These are phyloP conservation scores for Rhizopus microsporus DNA, from an alignment of 371 early-diverging fungal genomes.

Conservation along the genomic window DNA sequence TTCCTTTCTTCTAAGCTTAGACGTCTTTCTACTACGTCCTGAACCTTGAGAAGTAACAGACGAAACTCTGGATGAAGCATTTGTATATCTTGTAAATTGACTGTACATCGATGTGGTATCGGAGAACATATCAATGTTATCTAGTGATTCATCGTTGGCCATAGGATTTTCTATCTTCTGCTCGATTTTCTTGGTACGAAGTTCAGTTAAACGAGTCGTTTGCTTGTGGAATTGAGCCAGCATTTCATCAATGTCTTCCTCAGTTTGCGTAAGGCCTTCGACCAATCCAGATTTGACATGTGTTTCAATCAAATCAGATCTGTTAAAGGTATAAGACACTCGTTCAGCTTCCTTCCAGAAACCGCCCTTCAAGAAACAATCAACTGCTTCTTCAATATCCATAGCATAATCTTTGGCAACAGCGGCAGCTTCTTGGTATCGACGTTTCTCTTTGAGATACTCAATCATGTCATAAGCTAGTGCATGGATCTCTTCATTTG, in stretches of 20 bases:
- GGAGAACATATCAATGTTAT: constrained; percentile 91
- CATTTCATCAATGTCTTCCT: constrained; percentile 79
- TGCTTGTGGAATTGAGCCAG: constrained; percentile 69
- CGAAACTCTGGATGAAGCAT: constrained; percentile 59
- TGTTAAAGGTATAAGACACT: constrained; percentile 51
- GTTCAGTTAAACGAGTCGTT: constrained; percentile 56
- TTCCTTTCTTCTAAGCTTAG: constrained; percentile 68
- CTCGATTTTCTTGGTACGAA: constrained; percentile 50
- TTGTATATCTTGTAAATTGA: constrained; percentile 77
- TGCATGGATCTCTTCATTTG: constrained; percentile 47
- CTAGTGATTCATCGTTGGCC: constrained; percentile 64
- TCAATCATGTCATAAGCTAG: constrained; percentile 55
- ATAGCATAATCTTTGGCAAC: constrained; percentile 68
- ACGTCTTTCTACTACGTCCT: constrained; percentile 58
- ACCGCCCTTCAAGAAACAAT: constrained; percentile 64
- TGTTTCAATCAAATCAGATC: constrained; percentile 73
- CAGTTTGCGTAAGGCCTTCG: constrained; percentile 59
- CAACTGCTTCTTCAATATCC: constrained; percentile 69
- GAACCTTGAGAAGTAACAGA: constrained; percentile 48
- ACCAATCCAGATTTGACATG: constrained; percentile 74
- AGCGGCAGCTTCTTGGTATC: constrained; percentile 61
- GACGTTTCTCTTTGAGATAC: constrained; percentile 56
- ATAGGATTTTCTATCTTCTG: constrained; percentile 30
- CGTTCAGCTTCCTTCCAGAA: constrained; percentile 76
- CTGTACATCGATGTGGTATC: constrained; percentile 93